Evolutionary conservation across 176 grass and related monocot genomes (phyloP).

Genomic region (Poa pratensis): DNA sequence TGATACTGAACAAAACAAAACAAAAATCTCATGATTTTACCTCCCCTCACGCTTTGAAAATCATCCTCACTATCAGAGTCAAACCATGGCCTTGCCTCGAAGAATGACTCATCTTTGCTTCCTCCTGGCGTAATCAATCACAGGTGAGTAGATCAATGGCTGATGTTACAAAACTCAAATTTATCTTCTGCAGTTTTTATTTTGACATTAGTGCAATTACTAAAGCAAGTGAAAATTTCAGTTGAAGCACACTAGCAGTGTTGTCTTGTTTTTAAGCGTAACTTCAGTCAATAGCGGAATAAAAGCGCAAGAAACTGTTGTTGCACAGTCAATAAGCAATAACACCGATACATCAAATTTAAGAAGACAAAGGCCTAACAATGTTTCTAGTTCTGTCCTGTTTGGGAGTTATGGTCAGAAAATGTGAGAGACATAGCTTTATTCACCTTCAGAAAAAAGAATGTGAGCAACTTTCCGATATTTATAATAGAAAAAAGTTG

Average conservation of each 20-base stretch:
- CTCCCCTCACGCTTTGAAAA: conserved; percentile 84
- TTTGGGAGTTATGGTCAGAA: neutral
- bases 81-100: conserved; percentile 68
- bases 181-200: neutral
- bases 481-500: neutral
- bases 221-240: neutral
- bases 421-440: neutral
- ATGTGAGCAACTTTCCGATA: neutral
- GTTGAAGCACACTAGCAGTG: neutral
- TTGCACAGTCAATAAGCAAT: neutral
- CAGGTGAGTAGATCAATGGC: neutral
- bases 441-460: neutral
- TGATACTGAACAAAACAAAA: neutral
- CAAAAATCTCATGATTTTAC: conserved; percentile 42
- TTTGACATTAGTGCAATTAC: neutral
- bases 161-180: neutral
- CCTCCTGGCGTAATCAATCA: conserved; percentile 52
- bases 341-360: neutral
- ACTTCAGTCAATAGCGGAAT: neutral
- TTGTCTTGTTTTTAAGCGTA: neutral
- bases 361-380: neutral
- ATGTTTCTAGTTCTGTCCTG: neutral
- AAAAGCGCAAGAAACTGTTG: neutral
- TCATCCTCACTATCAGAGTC: conserved; percentile 86
- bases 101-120: conserved; percentile 82